phyloP scores from a whole-genome alignment of 192 early-diverging fungal species.

The Allomyces javanicus region DNA sequence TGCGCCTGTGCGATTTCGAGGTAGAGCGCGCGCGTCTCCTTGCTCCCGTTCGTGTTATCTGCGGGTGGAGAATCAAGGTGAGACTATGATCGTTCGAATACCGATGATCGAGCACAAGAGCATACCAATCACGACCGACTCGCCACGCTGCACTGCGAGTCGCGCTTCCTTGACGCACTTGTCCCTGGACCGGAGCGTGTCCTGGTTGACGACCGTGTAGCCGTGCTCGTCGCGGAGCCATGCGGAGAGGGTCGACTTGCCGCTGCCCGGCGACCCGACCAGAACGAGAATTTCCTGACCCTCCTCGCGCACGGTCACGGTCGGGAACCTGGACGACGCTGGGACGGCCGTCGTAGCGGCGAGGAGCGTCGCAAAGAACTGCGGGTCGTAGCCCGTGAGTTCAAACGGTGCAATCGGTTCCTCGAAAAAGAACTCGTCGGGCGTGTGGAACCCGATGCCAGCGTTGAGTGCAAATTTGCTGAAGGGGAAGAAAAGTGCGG shows the following conservation, averaged over 20 bases:
- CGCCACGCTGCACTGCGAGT: constrained; percentile 24
- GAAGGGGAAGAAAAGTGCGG: neutral
- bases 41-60: constrained; percentile 69
- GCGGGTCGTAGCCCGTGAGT: neutral
- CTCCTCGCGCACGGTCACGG: constrained; percentile 3
- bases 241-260: constrained; percentile 56
- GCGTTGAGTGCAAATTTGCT: constrained; percentile 63
- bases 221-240: constrained; percentile 38
- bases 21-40: constrained; percentile 36
- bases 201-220: constrained; percentile 64
- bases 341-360: constrained; percentile 7
- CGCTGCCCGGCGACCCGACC: constrained; percentile 66
- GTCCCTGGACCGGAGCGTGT: constrained; percentile 52
- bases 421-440: constrained; percentile 55
- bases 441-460: constrained; percentile 53
- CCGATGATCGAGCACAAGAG: neutral
- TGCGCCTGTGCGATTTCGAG: constrained; percentile 33
- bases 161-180: constrained; percentile 44
- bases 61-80: neutral
- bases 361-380: constrained; percentile 4
- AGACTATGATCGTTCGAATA: neutral
- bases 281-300: constrained; percentile 43
- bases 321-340: constrained; percentile 5
- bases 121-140: constrained; percentile 53
- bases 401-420: constrained; percentile 20